Evolutionary conservation across 805 yeast genomes (phyloP), one percentile per base, ranked within the genome.

Genomic region (Grigorovia yakushimaensis): DNA sequence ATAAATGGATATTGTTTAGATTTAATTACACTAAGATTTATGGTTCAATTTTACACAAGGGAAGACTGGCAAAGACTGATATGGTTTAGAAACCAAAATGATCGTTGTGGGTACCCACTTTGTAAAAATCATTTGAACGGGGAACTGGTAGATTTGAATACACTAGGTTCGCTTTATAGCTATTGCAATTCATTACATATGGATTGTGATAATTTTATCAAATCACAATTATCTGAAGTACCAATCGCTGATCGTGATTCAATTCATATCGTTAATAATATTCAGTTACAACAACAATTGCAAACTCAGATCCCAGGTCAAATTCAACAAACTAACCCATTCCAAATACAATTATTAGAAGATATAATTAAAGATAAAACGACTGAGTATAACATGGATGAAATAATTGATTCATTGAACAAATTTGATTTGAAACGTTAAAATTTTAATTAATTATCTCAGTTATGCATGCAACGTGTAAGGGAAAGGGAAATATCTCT

Each of bases 101-200:
- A 82, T 54, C 71, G 71, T 43, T 89, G 98, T 64, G 97, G 95
- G 1, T 88, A 89, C 57, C 88, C 94, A 5, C 54, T 78, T 21
- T 91, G 97, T 58, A 61, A 65, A n/a, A 64, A 48, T 10, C 21
- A 18, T 19, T 15, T 49, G 5, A 44, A 44, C 18, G 30, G 36
- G 2, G 36, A 24, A 46, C 63, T 47, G 24, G 49, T 53, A 8
- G 67, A 57, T 48, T 46, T 37, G 62, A 21, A 17, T 20, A 27
- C 11, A 30, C 55, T 47, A 20, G 47, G 47, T 10, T 35, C 41
- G 11, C 20, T 41, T 13, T 13, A 37, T 10, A 24, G 43, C 43
- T 91, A 72, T 61, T 89, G 97, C 66, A 76, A 82, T 51, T 79
- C 81, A 53, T 74, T 74, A 39, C 96, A 91, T 62, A 85, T 78